Percentiles rank a stretch among this genome's conserved stretches.
These are phyloP conservation scores for Hanseniaspora thailandica DNA, from an alignment of 805 yeast genomes.

Conservation along the genomic window DNA sequence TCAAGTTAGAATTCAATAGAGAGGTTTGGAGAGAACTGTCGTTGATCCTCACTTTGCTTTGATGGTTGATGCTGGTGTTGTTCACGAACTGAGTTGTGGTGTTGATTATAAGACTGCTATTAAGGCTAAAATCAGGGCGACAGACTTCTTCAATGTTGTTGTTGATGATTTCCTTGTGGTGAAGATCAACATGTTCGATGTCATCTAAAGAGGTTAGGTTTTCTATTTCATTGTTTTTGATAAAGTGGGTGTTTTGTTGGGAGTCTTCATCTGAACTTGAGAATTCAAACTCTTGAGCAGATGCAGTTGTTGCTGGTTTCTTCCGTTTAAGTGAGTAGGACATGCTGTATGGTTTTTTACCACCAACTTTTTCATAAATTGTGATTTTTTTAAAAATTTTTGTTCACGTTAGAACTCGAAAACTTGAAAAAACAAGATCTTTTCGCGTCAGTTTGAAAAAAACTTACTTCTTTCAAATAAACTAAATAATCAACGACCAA, in stretches of 20 bases:
- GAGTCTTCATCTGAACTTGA: conserved; percentile 8
- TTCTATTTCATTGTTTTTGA: neutral
- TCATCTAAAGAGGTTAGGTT: neutral
- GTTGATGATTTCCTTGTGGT: neutral
- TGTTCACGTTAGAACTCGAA: no score
- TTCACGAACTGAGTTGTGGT: neutral
- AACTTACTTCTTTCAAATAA: neutral
- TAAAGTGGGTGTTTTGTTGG: neutral
- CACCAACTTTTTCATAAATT: no score
- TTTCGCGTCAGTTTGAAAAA: neutral
- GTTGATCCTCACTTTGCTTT: neutral
- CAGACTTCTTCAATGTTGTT: neutral
- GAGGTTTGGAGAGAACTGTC: conserved; percentile 6
- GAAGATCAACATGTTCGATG: neutral
- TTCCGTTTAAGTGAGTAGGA: neutral
- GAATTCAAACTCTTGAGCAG: neutral
- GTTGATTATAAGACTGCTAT: neutral
- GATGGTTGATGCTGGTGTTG: neutral
- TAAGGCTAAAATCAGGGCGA: neutral
- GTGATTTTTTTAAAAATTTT: neutral
- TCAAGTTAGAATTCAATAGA: neutral
- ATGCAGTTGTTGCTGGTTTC: neutral
- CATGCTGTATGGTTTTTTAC: neutral
- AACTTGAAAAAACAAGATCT: neutral
- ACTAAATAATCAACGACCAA: neutral